Evolutionary conservation across 2,329 filamentous ascomycete genomes (phyloP).

Genomic region (Ophiosphaerella korrae): DNA sequence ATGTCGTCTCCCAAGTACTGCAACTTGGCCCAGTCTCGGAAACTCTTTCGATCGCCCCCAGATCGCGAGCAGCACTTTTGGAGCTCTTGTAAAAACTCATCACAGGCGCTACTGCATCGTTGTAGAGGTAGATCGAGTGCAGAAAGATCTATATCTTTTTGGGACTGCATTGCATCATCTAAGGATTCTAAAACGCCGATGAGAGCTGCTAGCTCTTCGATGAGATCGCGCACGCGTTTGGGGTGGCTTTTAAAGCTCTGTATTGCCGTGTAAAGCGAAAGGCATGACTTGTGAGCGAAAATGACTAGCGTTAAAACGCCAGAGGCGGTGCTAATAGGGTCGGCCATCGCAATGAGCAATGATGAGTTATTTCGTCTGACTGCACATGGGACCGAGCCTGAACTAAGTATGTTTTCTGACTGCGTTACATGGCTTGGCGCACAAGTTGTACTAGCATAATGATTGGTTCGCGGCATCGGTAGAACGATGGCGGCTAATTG

Average conservation of each 20-base stretch:
- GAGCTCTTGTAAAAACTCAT: slow-evolving; percentile 51
- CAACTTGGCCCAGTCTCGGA: slow-evolving; percentile 54
- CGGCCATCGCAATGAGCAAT: slow-evolving; percentile 10
- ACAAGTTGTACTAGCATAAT: too few relatives aligned
- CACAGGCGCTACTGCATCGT: slow-evolving; percentile 51
- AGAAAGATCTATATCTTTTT: slow-evolving; percentile 10
- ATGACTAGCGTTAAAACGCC: slow-evolving; percentile 13
- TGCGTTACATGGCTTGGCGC: too few relatives aligned
- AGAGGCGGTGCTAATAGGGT: slow-evolving; percentile 17
- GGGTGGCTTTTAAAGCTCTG: slow-evolving; percentile 14
- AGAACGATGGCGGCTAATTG: too few relatives aligned
- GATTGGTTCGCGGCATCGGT: too few relatives aligned
- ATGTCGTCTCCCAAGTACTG: slow-evolving; percentile 54
- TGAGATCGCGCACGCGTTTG: slow-evolving; percentile 16
- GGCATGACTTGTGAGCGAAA: slow-evolving; percentile 15
- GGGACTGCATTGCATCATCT: slow-evolving; percentile 7
- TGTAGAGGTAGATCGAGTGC: slow-evolving; percentile 46
- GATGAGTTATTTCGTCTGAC: too few relatives aligned
- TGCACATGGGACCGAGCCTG: too few relatives aligned
- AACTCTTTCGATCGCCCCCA: slow-evolving; percentile 42
- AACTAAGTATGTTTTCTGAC: too few relatives aligned
- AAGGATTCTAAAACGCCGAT: slow-evolving; percentile 12
- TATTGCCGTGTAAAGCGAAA: slow-evolving; percentile 13
- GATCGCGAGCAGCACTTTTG: slow-evolving; percentile 32
- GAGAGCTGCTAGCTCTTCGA: slow-evolving; percentile 15